Conservation (phyloP, 2,329 filamentous ascomycete species). For the Trichophyton mentagrophytes region DNA sequence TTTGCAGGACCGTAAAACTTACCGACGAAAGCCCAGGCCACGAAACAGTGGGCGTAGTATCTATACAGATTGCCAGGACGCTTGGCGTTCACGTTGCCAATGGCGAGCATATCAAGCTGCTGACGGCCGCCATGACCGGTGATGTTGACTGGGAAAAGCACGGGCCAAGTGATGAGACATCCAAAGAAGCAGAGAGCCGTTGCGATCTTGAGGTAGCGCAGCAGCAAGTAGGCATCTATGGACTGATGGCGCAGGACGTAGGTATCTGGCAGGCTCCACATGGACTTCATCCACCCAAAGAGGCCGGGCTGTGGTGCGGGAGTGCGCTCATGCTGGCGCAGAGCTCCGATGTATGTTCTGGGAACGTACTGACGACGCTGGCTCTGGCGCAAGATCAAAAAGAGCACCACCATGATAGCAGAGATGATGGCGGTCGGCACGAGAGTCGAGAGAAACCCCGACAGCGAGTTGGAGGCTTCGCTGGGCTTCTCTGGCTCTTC, state of each 20-base stretch:
- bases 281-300: constrained; percentile 54
- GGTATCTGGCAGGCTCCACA: constrained; percentile 57
- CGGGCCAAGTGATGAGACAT: constrained; percentile 70
- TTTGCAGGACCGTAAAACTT: background rate
- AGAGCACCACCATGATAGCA: constrained; percentile 36
- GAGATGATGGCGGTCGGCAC: constrained; percentile 35
- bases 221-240: constrained; percentile 79
- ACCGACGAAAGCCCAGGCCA: constrained; percentile 70
- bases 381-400: constrained; percentile 39
- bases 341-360: constrained; percentile 41
- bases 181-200: constrained; percentile 72
- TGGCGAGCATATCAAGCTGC: constrained; percentile 66
- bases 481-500: constrained; percentile 9
- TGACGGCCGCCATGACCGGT: constrained; percentile 55
- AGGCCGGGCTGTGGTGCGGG: constrained; percentile 48
- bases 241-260: constrained; percentile 83
- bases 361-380: constrained; percentile 42
- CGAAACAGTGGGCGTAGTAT: constrained; percentile 69
- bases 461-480: constrained; percentile 22
- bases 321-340: constrained; percentile 44
- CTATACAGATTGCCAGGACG: constrained; percentile 42
- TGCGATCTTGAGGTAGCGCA: constrained; percentile 73
- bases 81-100: constrained; percentile 51
- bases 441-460: constrained; percentile 38
- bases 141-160: constrained; percentile 77